Evolutionary conservation across 2,329 filamentous ascomycete genomes (phyloP).

Genomic region (Stylonectria norvegica): DNA sequence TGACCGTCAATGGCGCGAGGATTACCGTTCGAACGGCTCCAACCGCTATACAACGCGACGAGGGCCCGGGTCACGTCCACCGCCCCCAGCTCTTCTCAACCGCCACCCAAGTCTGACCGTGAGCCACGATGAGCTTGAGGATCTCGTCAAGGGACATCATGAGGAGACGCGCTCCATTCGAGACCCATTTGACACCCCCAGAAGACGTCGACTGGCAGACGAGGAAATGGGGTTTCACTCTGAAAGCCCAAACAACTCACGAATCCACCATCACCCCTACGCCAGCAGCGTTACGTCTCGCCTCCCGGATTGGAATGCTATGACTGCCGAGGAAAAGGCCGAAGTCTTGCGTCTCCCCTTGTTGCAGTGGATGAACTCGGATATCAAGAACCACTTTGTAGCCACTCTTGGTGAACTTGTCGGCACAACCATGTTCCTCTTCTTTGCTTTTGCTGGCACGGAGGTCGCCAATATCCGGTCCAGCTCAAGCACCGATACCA

Average conservation of each 20-base stretch:
- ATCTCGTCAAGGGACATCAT: conserved; percentile 10
- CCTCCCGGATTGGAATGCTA: conserved; percentile 36
- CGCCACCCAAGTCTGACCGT: conserved; percentile 13
- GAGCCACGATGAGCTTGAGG: conserved; percentile 24
- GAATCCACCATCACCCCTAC: conserved; percentile 11
- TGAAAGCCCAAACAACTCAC: neutral
- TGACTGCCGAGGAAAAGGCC: conserved; percentile 39
- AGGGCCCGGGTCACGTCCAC: conserved; percentile 12
- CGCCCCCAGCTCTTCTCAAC: conserved; percentile 25
- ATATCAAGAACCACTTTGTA: conserved; percentile 43
- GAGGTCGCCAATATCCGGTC: conserved; percentile 39
- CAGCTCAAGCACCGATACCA: conserved; percentile 32
- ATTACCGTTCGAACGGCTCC: conserved; percentile 18
- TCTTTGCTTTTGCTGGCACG: conserved; percentile 42
- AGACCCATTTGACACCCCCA: conserved; percentile 12
- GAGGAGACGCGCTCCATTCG: conserved; percentile 18
- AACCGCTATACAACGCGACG: conserved; percentile 23
- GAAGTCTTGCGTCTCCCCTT: conserved; percentile 43
- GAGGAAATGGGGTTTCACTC: conserved; percentile 22
- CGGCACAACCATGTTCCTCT: conserved; percentile 42
- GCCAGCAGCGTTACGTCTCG: conserved; percentile 16
- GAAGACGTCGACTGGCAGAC: conserved; percentile 16
- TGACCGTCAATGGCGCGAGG: conserved; percentile 24
- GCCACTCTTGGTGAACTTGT: conserved; percentile 38
- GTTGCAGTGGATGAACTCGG: conserved; percentile 46